These are phyloP conservation scores for Eudorina sp. DNA, from an alignment of 139 green algal genomes.

Conservation along the genomic window DNA sequence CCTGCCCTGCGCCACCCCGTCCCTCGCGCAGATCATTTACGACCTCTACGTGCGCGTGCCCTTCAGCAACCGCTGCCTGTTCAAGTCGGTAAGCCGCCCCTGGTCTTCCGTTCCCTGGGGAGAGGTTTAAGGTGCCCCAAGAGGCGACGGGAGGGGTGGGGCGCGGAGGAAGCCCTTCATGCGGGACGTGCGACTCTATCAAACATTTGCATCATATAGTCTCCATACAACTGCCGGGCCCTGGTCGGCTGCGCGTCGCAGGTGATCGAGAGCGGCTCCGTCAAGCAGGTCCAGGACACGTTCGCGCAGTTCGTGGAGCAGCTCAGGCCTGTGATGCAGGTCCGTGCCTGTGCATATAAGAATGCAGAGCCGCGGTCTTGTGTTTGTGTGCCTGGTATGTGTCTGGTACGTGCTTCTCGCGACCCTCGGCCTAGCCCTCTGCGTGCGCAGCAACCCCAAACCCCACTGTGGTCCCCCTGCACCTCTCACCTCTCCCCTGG, in stretches of 20 bases:
- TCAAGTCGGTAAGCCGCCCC: slow-evolving; percentile 59
- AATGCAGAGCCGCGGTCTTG: no score
- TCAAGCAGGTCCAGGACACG: slow-evolving; percentile 55
- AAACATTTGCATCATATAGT: background rate
- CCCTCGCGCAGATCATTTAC: slow-evolving; percentile 36
- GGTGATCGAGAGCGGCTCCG: slow-evolving; percentile 57
- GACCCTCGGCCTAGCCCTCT: no score
- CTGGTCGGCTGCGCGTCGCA: background rate
- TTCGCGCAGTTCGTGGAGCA: slow-evolving; percentile 49
- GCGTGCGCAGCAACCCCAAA: no score
- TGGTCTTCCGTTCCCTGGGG: no score
- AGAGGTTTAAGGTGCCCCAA: no score
- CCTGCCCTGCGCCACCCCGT: background rate
- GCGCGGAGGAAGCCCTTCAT: background rate
- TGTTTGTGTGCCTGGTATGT: no score
- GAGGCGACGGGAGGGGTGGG: no score
- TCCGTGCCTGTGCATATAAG: background rate
- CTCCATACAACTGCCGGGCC: background rate
- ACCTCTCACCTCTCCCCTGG: no score
- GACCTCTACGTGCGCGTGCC: slow-evolving; percentile 50
- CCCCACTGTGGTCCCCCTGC: no score
- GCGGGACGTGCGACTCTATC: background rate
- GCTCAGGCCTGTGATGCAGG: slow-evolving; percentile 12
- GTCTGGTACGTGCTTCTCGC: no score
- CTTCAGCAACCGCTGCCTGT: slow-evolving; percentile 61